Base-by-base conservation (phyloP, 345 rosid species). In the Eucalyptus albens region DNA sequence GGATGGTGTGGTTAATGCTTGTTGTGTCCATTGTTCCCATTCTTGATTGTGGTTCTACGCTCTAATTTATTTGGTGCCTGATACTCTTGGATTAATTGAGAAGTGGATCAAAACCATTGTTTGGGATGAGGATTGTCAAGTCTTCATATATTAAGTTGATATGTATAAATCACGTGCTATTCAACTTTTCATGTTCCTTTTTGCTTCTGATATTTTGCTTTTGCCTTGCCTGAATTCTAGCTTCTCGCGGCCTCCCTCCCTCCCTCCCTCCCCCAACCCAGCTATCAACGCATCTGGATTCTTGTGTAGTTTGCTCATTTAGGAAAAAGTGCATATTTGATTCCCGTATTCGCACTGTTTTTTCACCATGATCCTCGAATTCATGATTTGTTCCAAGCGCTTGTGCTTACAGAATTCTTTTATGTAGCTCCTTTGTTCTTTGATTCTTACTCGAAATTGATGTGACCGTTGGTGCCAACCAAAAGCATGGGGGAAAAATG, bases 1-100 rank as follows among this genome's bases (percentile, higher is more conserved):
- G 98, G 99, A 51, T 96, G 96, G 98, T 94, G 93, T 86, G 95
- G 97, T 31, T 97, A 94, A 97, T 91, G 44, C 17, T 19, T 51
- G 9, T 37, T 42, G 47, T 27, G 67, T 33, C 55, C 53, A 31
- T 40, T 17, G 47, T 31, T 11, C 26, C 21, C 21, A 22, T 45
- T 27, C 49, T 77, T 88, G 44, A 87, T 87, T 42, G 17, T 69
- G 31, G 56, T 45, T 45, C 86, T 7, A 45, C 26, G 19, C 55
- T 12, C 85, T 21, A 77, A 77, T 19, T 21, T 29, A 47, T 50
- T 88, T 67, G n/a, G 53, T n/a, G 40, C 53, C 37, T n/a, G 89
- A 88, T 86, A 8, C 26, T 86, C 59, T 29, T 86, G 87, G 59
- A 86, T 86, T 50, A 11, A 21, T 77, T 77, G 83, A 77, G 42